Evolutionary conservation across 139 green algal genomes (phyloP).

Genomic region (Chlorella sp.): DNA sequence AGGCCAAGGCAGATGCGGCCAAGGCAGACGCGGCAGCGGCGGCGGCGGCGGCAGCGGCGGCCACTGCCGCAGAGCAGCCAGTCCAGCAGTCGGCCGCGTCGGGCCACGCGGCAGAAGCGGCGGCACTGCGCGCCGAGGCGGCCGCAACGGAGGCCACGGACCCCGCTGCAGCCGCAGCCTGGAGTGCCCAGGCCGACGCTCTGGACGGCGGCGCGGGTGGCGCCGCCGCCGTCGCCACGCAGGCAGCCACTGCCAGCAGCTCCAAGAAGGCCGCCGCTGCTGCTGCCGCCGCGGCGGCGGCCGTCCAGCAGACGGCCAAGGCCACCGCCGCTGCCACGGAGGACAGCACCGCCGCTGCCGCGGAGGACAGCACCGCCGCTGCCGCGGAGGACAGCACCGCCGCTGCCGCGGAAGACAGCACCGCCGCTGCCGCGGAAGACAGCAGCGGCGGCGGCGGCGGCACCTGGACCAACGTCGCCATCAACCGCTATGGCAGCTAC

Average conservation of each 20-base stretch:
- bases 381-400: neutral
- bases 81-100: too few relatives aligned
- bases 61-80: too few relatives aligned
- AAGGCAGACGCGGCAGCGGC: too few relatives aligned
- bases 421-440: neutral
- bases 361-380: neutral
- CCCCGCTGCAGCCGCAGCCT: too few relatives aligned
- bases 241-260: neutral
- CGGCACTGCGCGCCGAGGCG: too few relatives aligned
- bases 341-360: neutral
- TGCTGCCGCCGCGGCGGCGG: neutral
- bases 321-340: conserved; percentile 1
- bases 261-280: neutral
- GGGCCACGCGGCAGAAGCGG: too few relatives aligned
- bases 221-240: neutral
- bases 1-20: too few relatives aligned
- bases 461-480: neutral
- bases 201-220: neutral
- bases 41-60: too few relatives aligned
- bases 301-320: neutral
- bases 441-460: neutral
- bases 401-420: neutral
- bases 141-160: too few relatives aligned
- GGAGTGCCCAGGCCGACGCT: neutral
- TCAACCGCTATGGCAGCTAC: too few relatives aligned